These are phyloP conservation scores for Scytalidium lignicola DNA, from an alignment of 2,329 filamentous ascomycete species.

Conservation along the genomic window DNA sequence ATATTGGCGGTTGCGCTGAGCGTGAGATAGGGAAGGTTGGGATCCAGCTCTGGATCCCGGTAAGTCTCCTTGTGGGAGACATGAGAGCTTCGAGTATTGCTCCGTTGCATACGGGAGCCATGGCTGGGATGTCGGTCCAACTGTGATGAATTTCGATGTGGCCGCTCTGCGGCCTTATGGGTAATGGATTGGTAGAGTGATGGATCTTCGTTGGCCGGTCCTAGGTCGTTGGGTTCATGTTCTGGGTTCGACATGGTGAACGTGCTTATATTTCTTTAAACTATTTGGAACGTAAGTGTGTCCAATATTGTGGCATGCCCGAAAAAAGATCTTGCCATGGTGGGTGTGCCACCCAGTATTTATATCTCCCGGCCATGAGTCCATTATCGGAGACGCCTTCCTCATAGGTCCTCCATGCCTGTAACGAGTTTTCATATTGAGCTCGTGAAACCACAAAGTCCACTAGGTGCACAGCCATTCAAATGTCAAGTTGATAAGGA, in stretches of 20 bases:
- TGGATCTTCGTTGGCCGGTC: background rate
- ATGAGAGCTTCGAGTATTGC: slow-evolving; percentile 5
- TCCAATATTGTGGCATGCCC: background rate
- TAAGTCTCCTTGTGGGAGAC: slow-evolving; percentile 20
- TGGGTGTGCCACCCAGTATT: background rate
- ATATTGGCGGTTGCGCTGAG: slow-evolving; percentile 56
- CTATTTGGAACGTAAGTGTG: background rate
- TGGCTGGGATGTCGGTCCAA: slow-evolving; percentile 2
- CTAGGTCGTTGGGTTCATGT: background rate
- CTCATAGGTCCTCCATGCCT: too few relatives aligned
- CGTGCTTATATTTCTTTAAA: background rate
- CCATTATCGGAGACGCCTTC: too few relatives aligned
- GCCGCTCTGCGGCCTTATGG: background rate
- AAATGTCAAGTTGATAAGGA: background rate
- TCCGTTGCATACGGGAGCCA: slow-evolving; percentile 9
- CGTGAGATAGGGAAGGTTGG: slow-evolving; percentile 61
- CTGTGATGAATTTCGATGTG: background rate
- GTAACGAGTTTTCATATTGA: background rate
- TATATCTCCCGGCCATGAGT: background rate
- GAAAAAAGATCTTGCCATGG: background rate
- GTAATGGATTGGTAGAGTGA: background rate
- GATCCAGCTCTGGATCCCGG: slow-evolving; percentile 30
- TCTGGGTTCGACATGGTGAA: background rate
- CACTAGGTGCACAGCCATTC: background rate
- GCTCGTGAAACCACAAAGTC: background rate